Evolutionary conservation across 108 stramenopile species (phyloP).

Genomic region (Nannochloropsis salina): DNA sequence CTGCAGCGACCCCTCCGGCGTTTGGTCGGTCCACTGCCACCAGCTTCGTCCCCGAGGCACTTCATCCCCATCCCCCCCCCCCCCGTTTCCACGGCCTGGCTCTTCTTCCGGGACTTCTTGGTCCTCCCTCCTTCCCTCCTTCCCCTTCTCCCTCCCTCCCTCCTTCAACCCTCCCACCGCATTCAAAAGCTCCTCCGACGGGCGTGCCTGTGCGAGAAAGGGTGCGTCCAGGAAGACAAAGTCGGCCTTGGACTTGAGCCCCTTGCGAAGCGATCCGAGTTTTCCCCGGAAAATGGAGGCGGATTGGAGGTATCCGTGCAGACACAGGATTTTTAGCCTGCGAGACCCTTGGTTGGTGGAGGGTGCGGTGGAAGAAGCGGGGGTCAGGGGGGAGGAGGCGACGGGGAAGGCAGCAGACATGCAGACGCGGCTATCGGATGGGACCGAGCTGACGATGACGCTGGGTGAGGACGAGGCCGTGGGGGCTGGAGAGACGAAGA

Average conservation of each 20-base stretch:
- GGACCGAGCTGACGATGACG: background rate
- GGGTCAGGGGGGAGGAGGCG: too few species aligned
- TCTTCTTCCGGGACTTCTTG: background rate
- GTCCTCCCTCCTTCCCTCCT: constrained; percentile 7
- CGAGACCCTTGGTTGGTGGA: background rate
- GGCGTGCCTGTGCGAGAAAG: background rate
- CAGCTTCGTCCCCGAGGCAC: background rate
- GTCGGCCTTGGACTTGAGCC: background rate
- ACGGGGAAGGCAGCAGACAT: too few species aligned
- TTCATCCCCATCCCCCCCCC: background rate
- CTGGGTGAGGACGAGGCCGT: background rate
- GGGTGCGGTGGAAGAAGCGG: background rate
- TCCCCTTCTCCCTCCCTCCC: background rate
- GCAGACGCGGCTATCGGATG: too few species aligned
- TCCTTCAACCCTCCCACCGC: background rate
- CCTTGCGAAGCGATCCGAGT: background rate
- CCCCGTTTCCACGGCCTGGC: too few species aligned
- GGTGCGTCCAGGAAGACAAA: background rate
- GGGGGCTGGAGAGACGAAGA: background rate
- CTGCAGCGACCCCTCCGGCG: background rate
- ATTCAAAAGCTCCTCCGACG: background rate
- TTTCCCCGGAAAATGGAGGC: background rate
- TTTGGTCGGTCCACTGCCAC: background rate
- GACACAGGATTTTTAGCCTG: background rate
- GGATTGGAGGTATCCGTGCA: constrained; percentile 17